These are phyloP conservation scores for Annona cherimola DNA, from an alignment of 164 flowering plant species.

Conservation along the genomic window DNA sequence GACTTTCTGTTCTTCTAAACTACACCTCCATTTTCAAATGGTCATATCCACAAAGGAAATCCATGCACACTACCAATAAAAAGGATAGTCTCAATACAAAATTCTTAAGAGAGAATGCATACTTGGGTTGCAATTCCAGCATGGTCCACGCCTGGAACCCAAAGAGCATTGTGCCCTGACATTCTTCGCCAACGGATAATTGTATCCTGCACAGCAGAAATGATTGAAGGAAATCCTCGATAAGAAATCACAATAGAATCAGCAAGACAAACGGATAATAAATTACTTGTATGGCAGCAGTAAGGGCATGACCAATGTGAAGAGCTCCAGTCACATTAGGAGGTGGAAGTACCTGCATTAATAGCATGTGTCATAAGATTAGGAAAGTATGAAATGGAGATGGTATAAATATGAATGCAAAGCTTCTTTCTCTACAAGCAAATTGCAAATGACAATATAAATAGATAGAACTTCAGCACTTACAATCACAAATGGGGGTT, in stretches of 20 bases:
- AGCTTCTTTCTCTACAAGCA: background rate
- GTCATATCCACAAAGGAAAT: background rate
- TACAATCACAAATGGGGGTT: constrained; percentile 84
- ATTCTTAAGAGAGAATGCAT: background rate
- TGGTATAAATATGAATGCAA: background rate
- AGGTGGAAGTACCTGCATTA: constrained; percentile 80
- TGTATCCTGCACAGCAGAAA: constrained; percentile 57
- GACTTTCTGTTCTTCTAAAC: background rate
- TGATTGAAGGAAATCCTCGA: background rate
- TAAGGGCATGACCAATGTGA: constrained; percentile 98
- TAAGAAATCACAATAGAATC: background rate
- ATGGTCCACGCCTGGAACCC: constrained; percentile 99
- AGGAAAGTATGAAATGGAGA: too few species aligned
- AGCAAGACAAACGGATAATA: background rate
- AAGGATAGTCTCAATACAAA: background rate
- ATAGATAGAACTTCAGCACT: constrained; percentile 23
- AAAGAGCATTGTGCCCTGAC: constrained; percentile 86
- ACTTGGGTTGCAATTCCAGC: constrained; percentile 99
- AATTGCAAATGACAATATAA: background rate
- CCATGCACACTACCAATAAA: background rate
- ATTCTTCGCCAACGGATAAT: constrained; percentile 91
- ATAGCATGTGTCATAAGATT: background rate
- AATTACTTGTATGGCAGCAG: constrained; percentile 82
- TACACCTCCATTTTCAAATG: background rate
- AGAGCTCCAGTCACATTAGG: constrained; percentile 98